Percentiles rank a stretch among this genome's conserved stretches.
These are phyloP conservation scores for Bauhinia variegata DNA, from an alignment of 306 rosid species.

Conservation along the genomic window DNA sequence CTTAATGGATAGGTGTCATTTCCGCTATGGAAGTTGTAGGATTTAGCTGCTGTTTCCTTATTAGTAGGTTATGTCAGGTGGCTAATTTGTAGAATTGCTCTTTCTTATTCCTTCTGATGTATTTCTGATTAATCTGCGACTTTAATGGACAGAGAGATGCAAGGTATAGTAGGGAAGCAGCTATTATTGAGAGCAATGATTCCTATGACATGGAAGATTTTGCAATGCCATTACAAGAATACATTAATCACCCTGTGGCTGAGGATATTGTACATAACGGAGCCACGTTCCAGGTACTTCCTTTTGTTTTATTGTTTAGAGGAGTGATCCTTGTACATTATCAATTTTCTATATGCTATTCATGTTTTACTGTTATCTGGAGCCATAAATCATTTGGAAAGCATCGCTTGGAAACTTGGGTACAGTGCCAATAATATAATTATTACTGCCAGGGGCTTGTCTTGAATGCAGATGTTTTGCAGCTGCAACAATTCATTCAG, in stretches of 20 bases:
- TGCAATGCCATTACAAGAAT: conserved; percentile 85
- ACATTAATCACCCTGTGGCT: conserved; percentile 70
- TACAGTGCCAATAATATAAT: background rate
- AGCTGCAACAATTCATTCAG: conserved; percentile 8
- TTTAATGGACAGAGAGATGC: conserved; percentile 67
- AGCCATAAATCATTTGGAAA: conserved; percentile 1
- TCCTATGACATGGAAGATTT: conserved; percentile 73
- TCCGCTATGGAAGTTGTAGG: too few relatives aligned
- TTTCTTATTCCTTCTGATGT: conserved; percentile 31
- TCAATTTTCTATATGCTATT: conserved; percentile 16
- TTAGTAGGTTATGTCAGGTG: conserved; percentile 3
- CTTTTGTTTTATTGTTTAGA: conserved; percentile 15
- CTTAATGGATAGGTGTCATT: too few relatives aligned
- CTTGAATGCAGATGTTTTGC: conserved; percentile 7
- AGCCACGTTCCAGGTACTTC: conserved; percentile 92
- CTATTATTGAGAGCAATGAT: conserved; percentile 40
- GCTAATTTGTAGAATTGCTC: conserved; percentile 25
- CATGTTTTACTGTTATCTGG: conserved; percentile 11
- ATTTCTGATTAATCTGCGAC: conserved; percentile 25
- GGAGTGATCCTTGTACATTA: conserved; percentile 25
- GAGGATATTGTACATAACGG: conserved; percentile 87
- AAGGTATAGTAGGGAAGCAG: conserved; percentile 47
- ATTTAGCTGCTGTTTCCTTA: background rate
- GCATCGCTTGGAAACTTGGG: background rate
- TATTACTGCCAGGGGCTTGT: too few relatives aligned